These are phyloP conservation scores for Cyberlindnera samutprakarnensis DNA, from an alignment of 805 yeast genomes.

Conservation along the genomic window DNA sequence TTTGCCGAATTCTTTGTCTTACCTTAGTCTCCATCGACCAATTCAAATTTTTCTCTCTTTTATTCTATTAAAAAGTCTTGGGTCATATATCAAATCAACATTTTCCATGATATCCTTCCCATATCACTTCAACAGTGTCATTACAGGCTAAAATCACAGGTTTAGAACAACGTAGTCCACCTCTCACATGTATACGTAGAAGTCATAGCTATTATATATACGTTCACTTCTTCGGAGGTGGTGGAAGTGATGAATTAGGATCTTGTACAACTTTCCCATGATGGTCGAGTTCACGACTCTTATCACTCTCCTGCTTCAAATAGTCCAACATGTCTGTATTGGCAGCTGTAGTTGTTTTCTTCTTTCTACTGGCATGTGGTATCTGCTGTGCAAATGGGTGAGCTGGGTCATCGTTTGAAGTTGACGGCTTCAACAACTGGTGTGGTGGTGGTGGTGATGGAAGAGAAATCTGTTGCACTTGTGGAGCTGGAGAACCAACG, in stretches of 20 bases:
- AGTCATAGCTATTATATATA: too few relatives aligned
- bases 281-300: constrained; percentile 32
- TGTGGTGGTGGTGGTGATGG: constrained; percentile 2
- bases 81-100: too few relatives aligned
- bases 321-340: constrained; percentile 29
- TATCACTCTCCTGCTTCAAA: constrained; percentile 34
- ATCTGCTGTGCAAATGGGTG: background rate
- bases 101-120: too few relatives aligned
- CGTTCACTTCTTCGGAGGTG: constrained; percentile 26
- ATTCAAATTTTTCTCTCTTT: too few relatives aligned
- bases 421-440: background rate
- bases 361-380: constrained; percentile 21
- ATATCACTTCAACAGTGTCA: too few relatives aligned
- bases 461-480: background rate
- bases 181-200: too few relatives aligned
- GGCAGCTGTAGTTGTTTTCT: constrained; percentile 15
- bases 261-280: constrained; percentile 14
- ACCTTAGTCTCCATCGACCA: too few relatives aligned
- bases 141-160: too few relatives aligned
- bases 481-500: background rate
- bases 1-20: too few relatives aligned
- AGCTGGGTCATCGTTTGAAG: background rate
- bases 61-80: too few relatives aligned
- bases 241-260: constrained; percentile 23
- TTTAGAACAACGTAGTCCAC: too few relatives aligned